Conservation (phyloP, 768 basidiomycete genomes). For the Chalciporus pseudorubinellus region DNA sequence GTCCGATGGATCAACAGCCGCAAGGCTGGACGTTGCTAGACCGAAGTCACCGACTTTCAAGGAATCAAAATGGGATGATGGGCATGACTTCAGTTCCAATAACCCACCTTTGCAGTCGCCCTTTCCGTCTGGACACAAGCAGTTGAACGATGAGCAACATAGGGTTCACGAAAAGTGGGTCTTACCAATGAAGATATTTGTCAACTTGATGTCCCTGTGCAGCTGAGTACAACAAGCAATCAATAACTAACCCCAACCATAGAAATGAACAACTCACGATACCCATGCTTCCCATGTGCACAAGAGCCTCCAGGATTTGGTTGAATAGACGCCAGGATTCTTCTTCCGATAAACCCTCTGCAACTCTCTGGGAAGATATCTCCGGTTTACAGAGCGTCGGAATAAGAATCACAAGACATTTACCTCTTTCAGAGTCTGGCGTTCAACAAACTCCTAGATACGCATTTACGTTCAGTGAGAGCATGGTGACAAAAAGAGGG, state of each 20-base stretch:
- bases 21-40: constrained; percentile 78
- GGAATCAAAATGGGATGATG: neutral
- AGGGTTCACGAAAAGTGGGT: neutral
- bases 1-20: constrained; percentile 74
- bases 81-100: neutral
- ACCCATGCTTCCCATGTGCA: constrained; percentile 84
- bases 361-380: constrained; percentile 52
- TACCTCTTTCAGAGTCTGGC: constrained; percentile 87
- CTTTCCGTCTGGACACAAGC: constrained; percentile 55
- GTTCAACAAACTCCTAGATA: constrained; percentile 80
- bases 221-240: constrained; percentile 44
- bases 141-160: neutral
- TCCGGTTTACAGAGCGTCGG: neutral
- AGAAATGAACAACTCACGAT: constrained; percentile 53
- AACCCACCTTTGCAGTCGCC: constrained; percentile 74
- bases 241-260: neutral
- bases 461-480: neutral
- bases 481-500: neutral
- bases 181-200: constrained; percentile 91
- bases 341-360: constrained; percentile 77
- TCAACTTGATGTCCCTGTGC: constrained; percentile 88
- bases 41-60: constrained; percentile 86
- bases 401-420: neutral
- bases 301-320: constrained; percentile 86
- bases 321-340: constrained; percentile 90